A percentile compares a stretch with the other conserved stretches of the same genome.
phyloP scores from a whole-genome alignment of 495 filamentous ascomycete species.

The Penicillium dipodomyicola region DNA sequence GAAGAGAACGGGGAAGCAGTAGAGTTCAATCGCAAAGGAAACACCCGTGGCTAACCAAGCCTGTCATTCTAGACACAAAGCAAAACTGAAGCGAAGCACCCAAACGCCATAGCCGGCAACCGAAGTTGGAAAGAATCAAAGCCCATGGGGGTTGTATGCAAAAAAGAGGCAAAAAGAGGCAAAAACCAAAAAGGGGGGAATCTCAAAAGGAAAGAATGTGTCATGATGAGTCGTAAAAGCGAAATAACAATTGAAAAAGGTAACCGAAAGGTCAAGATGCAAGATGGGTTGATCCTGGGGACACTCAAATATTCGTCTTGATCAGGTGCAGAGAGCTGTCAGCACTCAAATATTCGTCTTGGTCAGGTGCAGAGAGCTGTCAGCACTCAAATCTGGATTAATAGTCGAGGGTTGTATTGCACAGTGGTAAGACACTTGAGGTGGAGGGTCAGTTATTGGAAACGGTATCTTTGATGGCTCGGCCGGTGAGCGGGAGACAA shows the following conservation, averaged over 20 bases:
- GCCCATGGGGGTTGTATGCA: constrained; percentile 9
- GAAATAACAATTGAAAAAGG: not conserved
- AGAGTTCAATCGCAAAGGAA: constrained; percentile 12
- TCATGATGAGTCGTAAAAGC: constrained; percentile 4
- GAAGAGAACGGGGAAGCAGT: not conserved
- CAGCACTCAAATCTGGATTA: constrained; percentile 1
- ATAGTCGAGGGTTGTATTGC: constrained; percentile 1
- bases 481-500: not conserved
- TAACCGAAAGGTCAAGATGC: not conserved
- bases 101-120: constrained; percentile 15
- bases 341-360: constrained; percentile 1
- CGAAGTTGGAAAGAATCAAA: constrained; percentile 10
- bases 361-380: not conserved
- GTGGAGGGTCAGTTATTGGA: not conserved
- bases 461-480: not conserved
- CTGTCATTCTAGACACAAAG: constrained; percentile 30
- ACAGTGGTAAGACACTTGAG: not conserved
- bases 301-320: not conserved
- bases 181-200: constrained; percentile 1
- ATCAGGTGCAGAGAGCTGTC: not conserved
- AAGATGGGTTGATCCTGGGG: no score
- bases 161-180: not conserved
- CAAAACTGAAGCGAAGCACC: constrained; percentile 7
- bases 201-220: constrained; percentile 4
- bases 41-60: constrained; percentile 20